Conservation (phyloP, 768 basidiomycete genomes). For the Candolleomyces aberdarensis region DNA sequence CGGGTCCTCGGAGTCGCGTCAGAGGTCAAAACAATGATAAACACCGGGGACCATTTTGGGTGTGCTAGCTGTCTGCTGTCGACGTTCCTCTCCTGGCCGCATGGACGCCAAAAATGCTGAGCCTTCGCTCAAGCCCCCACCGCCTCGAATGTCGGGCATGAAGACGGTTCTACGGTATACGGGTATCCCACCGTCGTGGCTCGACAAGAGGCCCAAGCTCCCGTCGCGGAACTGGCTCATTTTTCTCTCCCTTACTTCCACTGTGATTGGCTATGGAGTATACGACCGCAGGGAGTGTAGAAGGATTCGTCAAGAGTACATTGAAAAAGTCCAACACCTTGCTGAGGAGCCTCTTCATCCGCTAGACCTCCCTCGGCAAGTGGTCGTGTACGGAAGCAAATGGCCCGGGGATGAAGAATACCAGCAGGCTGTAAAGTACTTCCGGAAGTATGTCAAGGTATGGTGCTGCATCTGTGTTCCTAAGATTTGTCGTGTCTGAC, state of each 20-base stretch:
- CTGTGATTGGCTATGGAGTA: slow-evolving; percentile 67
- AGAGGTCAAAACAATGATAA: neutral
- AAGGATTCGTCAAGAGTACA: slow-evolving; percentile 70
- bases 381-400: slow-evolving; percentile 83
- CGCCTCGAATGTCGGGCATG: slow-evolving; percentile 46
- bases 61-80: neutral
- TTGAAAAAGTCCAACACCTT: slow-evolving; percentile 76
- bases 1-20: neutral
- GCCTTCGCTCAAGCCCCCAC: slow-evolving; percentile 9
- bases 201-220: slow-evolving; percentile 79
- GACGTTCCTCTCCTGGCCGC: slow-evolving; percentile 13
- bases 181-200: slow-evolving; percentile 70
- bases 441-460: slow-evolving; percentile 98
- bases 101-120: slow-evolving; percentile 21
- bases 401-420: slow-evolving; percentile 97
- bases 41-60: neutral
- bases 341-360: slow-evolving; percentile 64
- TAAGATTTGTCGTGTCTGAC: slow-evolving; percentile 6
- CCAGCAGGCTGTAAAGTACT: slow-evolving; percentile 80
- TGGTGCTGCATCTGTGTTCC: slow-evolving; percentile 9
- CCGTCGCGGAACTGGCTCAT: slow-evolving; percentile 95
- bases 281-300: slow-evolving; percentile 88
- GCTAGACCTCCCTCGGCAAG: slow-evolving; percentile 68
- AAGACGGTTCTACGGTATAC: slow-evolving; percentile 64
- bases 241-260: slow-evolving; percentile 76